Evolutionary conservation across 75 land plant species (phyloP).

Genomic region (Cupressus sempervirens): DNA sequence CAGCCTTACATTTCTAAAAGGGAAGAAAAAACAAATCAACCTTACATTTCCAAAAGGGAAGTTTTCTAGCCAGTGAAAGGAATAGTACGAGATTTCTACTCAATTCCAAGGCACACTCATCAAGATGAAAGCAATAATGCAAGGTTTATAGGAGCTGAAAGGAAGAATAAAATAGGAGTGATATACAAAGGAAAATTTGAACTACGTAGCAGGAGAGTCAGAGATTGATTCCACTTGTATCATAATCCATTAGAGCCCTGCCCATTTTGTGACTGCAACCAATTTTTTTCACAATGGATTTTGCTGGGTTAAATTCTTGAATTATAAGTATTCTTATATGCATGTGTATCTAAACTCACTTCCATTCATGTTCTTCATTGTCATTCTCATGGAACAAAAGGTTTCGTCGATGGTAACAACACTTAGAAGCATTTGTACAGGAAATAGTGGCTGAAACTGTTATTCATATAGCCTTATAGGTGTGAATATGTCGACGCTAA

Average conservation of each 20-base stretch:
- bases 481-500: background rate
- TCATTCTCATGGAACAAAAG: background rate
- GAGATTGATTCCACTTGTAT: background rate
- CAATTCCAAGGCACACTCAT: background rate
- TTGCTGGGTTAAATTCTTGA: background rate
- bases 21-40: background rate
- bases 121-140: background rate
- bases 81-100: background rate
- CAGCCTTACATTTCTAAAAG: background rate
- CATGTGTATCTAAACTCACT: background rate
- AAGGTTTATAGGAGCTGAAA: background rate
- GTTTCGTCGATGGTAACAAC: too few relatives aligned
- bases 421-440: background rate
- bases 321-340: background rate
- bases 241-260: background rate
- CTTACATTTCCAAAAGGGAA: background rate
- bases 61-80: background rate
- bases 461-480: background rate
- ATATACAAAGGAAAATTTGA: background rate
- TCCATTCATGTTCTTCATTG: background rate
- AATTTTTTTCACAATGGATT: background rate
- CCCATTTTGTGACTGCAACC: background rate
- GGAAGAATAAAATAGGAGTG: background rate
- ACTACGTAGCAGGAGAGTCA: background rate
- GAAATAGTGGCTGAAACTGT: background rate